phyloP scores from a whole-genome alignment of 352 stramenopile species.

The Aphanomyces euteiches region DNA sequence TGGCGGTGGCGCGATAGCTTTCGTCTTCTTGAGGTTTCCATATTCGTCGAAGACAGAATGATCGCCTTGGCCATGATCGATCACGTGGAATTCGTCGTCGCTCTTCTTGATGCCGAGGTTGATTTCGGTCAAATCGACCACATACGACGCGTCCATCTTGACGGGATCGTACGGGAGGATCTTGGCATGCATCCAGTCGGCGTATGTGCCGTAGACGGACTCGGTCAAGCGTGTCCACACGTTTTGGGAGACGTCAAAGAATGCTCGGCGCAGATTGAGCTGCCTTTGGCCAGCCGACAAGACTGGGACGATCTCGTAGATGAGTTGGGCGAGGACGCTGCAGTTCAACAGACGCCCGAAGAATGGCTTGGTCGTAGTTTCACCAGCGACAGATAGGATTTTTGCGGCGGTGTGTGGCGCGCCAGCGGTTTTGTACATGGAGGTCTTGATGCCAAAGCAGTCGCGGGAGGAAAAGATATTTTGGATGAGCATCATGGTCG shows the following conservation, averaged over 20 bases:
- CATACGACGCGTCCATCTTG: background rate
- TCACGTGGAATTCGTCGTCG: slow-evolving; percentile 19
- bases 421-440: slow-evolving; percentile 13
- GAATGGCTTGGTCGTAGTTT: slow-evolving; percentile 10
- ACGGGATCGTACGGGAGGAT: slow-evolving; percentile 21
- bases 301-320: slow-evolving; percentile 4
- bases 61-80: slow-evolving; percentile 11
- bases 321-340: slow-evolving; percentile 13
- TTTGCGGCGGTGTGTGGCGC: slow-evolving; percentile 15
- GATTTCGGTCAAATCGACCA: slow-evolving; percentile 22
- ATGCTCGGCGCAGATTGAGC: background rate
- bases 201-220: slow-evolving; percentile 8
- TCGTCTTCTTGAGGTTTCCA: slow-evolving; percentile 24
- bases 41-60: slow-evolving; percentile 24
- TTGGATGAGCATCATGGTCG: background rate
- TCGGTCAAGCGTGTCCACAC: slow-evolving; percentile 2
- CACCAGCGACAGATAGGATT: background rate
- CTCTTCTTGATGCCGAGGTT: slow-evolving; percentile 17
- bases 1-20: background rate
- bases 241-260: background rate
- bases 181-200: slow-evolving; percentile 24
- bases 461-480: slow-evolving; percentile 19
- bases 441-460: slow-evolving; percentile 24
- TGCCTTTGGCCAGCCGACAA: background rate
- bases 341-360: slow-evolving; percentile 19